Evolutionary conservation across 768 basidiomycete species (phyloP).

Genomic region (Candolleomyces efflorescens): DNA sequence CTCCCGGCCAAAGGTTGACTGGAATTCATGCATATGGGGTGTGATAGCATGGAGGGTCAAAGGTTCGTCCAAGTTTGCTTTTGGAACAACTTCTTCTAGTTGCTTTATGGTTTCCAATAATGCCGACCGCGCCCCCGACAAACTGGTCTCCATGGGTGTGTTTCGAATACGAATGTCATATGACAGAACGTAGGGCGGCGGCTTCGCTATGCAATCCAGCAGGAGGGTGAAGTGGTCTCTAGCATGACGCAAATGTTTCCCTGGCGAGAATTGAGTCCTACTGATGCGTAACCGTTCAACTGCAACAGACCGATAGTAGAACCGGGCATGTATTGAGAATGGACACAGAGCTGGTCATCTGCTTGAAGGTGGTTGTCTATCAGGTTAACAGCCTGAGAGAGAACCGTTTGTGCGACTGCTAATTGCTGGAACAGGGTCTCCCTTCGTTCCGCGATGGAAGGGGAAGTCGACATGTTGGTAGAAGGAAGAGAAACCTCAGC

Average conservation of each 20-base stretch:
- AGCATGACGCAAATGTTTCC: conserved; percentile 84
- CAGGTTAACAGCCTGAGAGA: conserved; percentile 71
- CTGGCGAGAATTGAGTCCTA: conserved; percentile 29
- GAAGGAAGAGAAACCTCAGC: conserved; percentile 14
- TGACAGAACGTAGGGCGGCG: conserved; percentile 51
- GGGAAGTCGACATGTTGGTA: conserved; percentile 18
- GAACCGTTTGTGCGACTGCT: conserved; percentile 60
- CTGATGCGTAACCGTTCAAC: not conserved
- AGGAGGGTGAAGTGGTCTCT: conserved; percentile 78
- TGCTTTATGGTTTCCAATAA: conserved; percentile 51
- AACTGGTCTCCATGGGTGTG: conserved; percentile 78
- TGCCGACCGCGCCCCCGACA: conserved; percentile 53
- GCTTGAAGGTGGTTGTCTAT: conserved; percentile 60
- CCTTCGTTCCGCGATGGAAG: conserved; percentile 13
- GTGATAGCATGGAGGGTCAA: conserved; percentile 78
- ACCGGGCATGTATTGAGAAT: conserved; percentile 77
- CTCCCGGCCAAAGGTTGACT: conserved; percentile 82
- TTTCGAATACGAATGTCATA: conserved; percentile 77
- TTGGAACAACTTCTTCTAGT: conserved; percentile 51
- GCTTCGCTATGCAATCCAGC: conserved; percentile 43
- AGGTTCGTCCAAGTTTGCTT: conserved; percentile 45
- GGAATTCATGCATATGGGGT: conserved; percentile 67
- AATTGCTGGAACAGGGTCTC: conserved; percentile 50
- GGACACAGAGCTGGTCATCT: conserved; percentile 64
- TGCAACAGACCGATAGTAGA: conserved; percentile 70